Evolutionary conservation across 2,329 filamentous ascomycete species (phyloP).

Genomic region (Metarhizium brunneum): DNA sequence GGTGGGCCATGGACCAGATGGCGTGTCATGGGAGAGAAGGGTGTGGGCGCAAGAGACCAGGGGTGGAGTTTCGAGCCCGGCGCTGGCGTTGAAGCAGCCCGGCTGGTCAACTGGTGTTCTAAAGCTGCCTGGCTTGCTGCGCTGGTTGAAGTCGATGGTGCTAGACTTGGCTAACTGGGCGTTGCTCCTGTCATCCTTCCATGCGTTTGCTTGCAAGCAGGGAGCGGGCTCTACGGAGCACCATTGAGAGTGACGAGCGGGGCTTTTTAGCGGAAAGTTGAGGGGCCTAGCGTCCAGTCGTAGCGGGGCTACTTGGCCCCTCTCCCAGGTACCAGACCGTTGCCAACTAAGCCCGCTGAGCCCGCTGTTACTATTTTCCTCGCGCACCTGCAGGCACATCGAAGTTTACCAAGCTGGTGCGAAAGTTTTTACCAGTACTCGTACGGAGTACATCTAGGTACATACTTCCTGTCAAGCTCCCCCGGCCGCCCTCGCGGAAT

Average conservation of each 20-base stretch:
- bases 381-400: background rate
- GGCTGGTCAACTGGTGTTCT: background rate
- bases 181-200: too few species aligned
- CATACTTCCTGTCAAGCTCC: too few species aligned
- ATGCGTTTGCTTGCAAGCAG: too few species aligned
- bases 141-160: too few species aligned
- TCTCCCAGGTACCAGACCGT: slow-evolving; percentile 1
- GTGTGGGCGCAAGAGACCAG: background rate
- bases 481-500: too few species aligned
- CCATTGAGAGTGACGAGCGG: background rate
- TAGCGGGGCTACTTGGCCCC: background rate
- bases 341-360: background rate
- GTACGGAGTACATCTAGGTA: too few species aligned
- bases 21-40: background rate
- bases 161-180: too few species aligned
- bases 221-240: background rate
- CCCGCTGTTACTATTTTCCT: slow-evolving; percentile 1
- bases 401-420: too few species aligned
- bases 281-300: background rate
- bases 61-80: background rate
- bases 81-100: background rate
- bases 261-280: slow-evolving; percentile 4
- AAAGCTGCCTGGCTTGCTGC: background rate
- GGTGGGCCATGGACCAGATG: background rate
- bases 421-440: too few species aligned